These are phyloP conservation scores for Magnolia changhungtana DNA, from an alignment of 164 flowering plant genomes.

Conservation along the genomic window DNA sequence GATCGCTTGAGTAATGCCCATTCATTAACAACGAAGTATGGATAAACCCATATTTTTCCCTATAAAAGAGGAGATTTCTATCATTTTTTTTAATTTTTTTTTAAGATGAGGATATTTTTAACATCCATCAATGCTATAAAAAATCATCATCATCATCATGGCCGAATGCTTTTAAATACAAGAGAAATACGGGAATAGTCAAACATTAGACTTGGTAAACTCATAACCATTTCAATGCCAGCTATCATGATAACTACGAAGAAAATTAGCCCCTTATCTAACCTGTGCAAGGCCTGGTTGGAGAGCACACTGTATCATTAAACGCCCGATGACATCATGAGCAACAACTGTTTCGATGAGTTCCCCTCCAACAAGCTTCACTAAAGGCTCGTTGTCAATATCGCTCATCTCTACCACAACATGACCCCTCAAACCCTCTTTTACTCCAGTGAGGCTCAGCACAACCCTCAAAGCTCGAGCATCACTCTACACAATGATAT, in stretches of 20 bases:
- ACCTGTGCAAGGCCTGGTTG: constrained; percentile 99
- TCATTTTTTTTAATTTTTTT: too few species aligned
- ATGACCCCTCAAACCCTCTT: constrained; percentile 84
- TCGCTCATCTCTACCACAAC: constrained; percentile 97
- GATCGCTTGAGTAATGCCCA: too few species aligned
- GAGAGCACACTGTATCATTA: constrained; percentile 97
- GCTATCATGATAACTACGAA: background rate
- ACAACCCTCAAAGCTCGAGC: constrained; percentile 94
- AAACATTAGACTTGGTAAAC: background rate
- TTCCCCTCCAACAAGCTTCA: constrained; percentile 96
- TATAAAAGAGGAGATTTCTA: too few species aligned
- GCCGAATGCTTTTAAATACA: background rate
- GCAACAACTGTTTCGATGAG: constrained; percentile 93
- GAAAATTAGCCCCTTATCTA: constrained; percentile 1
- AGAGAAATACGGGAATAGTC: background rate
- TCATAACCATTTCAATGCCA: background rate
- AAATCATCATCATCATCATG: too few species aligned
- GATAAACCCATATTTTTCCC: too few species aligned
- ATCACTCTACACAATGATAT: constrained; percentile 61
- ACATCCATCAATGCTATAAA: too few species aligned
- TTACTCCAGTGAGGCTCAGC: constrained; percentile 92
- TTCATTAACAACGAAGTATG: too few species aligned
- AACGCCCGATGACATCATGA: constrained; percentile 96
- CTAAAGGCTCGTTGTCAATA: constrained; percentile 90
- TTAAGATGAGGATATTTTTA: too few species aligned